These are phyloP conservation scores for Parmelia sp. DNA, from an alignment of 495 filamentous ascomycete genomes.

Conservation along the genomic window DNA sequence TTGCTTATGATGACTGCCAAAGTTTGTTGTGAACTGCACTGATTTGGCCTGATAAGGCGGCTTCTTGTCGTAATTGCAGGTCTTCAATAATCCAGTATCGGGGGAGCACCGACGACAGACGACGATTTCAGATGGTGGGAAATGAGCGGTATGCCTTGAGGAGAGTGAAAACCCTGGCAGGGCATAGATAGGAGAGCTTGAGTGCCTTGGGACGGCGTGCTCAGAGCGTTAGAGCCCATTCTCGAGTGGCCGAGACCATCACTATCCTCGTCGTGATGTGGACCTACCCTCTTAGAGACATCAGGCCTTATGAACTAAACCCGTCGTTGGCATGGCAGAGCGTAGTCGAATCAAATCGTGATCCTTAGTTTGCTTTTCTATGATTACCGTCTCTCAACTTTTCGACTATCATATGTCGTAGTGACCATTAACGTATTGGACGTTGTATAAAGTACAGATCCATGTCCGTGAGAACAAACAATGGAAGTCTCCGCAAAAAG, in stretches of 20 bases:
- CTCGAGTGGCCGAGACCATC: constrained; percentile 62
- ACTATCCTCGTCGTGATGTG: constrained; percentile 45
- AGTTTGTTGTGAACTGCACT: not conserved
- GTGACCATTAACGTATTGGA: not conserved
- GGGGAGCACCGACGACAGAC: constrained; percentile 41
- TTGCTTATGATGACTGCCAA: not conserved
- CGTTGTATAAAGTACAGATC: not conserved
- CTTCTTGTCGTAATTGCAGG: not conserved
- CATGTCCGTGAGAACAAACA: not conserved
- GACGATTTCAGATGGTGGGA: no score
- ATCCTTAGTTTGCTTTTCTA: no score
- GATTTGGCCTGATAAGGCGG: not conserved
- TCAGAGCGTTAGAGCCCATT: constrained; percentile 57
- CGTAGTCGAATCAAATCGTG: not conserved
- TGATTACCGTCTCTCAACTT: no score
- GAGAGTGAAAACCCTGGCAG: constrained; percentile 39
- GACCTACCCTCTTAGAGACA: constrained; percentile 64
- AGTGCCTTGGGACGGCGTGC: constrained; percentile 21
- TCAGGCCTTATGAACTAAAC: constrained; percentile 32
- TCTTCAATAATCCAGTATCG: not conserved
- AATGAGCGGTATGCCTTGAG: constrained; percentile 57
- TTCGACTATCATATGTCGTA: not conserved
- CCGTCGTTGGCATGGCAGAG: constrained; percentile 49
- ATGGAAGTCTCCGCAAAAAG: not conserved
- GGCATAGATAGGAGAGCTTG: constrained; percentile 52